Evolutionary conservation across 139 green algal species (phyloP).

Genomic region (Closterium sp.): DNA sequence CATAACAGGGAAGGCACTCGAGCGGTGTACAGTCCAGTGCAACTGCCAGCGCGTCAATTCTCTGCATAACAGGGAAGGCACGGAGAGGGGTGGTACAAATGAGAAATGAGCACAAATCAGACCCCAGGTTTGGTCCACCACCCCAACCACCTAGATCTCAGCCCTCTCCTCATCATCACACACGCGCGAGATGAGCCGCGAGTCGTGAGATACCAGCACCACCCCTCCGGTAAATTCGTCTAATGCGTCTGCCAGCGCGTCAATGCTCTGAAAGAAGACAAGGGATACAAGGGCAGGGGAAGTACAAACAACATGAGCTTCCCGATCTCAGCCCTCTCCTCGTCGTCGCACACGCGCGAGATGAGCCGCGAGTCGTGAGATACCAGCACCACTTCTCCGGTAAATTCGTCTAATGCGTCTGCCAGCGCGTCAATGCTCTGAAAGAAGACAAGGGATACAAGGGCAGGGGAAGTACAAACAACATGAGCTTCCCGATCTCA

Average conservation of each 20-base stretch:
- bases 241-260: conserved; percentile 90
- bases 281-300: not conserved
- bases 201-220: conserved; percentile 95
- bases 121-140: conserved; percentile 65
- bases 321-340: conserved; percentile 85
- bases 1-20: no score
- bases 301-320: no score
- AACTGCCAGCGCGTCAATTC: conserved; percentile 94
- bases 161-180: conserved; percentile 88
- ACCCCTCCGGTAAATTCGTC: conserved; percentile 93
- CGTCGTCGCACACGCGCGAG: conserved; percentile 83
- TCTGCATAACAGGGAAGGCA: conserved; percentile 41
- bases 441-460: not conserved
- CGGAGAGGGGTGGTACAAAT: no score
- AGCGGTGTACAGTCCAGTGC: no score
- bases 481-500: no score
- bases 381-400: conserved; percentile 95
- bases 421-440: conserved; percentile 94
- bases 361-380: conserved; percentile 94
- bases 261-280: conserved; percentile 76
- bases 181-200: conserved; percentile 81
- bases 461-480: no score
- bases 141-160: conserved; percentile 98
- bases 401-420: conserved; percentile 89
- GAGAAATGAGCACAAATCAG: no score